phyloP scores from a whole-genome alignment of 2,329 filamentous ascomycete genomes.

The Bretziella fagacearum region DNA sequence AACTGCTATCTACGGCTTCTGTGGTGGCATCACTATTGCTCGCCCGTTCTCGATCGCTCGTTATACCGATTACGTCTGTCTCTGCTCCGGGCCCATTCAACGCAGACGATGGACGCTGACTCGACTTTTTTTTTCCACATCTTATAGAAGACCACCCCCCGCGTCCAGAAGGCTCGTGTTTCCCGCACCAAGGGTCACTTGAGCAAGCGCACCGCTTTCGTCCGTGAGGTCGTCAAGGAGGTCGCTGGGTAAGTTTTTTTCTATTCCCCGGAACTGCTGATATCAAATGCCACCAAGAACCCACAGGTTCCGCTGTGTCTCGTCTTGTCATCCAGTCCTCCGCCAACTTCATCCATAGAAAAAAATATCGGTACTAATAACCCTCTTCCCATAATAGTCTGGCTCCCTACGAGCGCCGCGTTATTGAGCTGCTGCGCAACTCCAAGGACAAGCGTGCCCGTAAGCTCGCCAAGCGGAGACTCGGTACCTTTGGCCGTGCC shows the following conservation, averaged over 20 bases:
- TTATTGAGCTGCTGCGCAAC: constrained; percentile 98
- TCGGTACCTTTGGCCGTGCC: constrained; percentile 95
- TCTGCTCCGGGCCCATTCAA: constrained; percentile 17
- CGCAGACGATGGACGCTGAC: constrained; percentile 49
- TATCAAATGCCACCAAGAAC: neutral
- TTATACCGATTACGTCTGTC: constrained; percentile 9
- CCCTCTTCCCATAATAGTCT: constrained; percentile 36
- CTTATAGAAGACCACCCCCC: constrained; percentile 63
- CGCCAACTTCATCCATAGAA: neutral
- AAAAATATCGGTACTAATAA: neutral
- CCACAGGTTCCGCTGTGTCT: too few species aligned
- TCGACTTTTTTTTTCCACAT: constrained; percentile 22
- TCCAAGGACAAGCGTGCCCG: constrained; percentile 97
- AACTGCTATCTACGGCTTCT: neutral
- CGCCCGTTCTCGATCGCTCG: neutral
- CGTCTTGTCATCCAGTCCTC: neutral
- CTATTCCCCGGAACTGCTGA: neutral
- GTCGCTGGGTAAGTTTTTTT: constrained; percentile 62
- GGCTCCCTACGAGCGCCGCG: constrained; percentile 91
- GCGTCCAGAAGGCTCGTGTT: constrained; percentile 61
- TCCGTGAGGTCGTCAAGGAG: constrained; percentile 95
- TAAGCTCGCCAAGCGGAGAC: constrained; percentile 98
- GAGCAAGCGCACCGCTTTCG: constrained; percentile 93
- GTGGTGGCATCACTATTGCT: neutral
- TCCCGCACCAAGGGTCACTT: constrained; percentile 86